Evolutionary conservation across 2,329 filamentous ascomycete species (phyloP), one percentile per base, ranked within the genome.

Genomic region (Aspergillus sp.): DNA sequence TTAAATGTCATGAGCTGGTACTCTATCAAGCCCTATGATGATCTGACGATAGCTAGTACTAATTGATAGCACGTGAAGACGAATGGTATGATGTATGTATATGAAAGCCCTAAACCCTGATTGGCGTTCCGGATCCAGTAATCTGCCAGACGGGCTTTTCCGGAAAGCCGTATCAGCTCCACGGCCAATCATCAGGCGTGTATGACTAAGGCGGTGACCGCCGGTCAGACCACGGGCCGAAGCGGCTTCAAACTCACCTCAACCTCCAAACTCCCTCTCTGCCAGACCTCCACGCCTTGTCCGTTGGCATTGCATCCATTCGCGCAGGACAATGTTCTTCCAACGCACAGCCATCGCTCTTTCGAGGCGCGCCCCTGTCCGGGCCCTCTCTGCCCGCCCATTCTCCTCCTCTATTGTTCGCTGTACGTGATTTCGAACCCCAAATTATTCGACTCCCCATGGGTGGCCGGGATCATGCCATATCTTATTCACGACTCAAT

Each of bases 271-370:
- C 66, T 67, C 70, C 66, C 62, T 66, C 62, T 60, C 64, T 60
- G 64, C 62, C 61, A 66, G 63, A 61, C 65, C 60, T 68, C 66
- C 59, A 62, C 64, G 61, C 55, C 60, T 62, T 55, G 53, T 62
- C 64, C 64, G 58, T 56, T 64, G 61, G 62, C 62, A 64, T 60
- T 53, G 60, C 59, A 58, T 60, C 50, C 44, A 57, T 55, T 41
- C 57, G 64, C 61, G 17, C 59, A 64, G 68, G 69, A 72, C 68
- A 71, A 80, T 79, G 78, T 80, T 78, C 73, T 73, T 75, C 64
- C 75, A 75, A 71, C 78, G 76, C 67, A 74, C 76, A 66, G 76
- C 73, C 65, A 74, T 75, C 69, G 71, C 74, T 67, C 71, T 79
- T 62, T 78, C 75, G 55, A 73, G 75, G 73, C 78, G 76, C 67